phyloP scores from a whole-genome alignment of 441 rosid genomes.

The Isatis lusitanica region DNA sequence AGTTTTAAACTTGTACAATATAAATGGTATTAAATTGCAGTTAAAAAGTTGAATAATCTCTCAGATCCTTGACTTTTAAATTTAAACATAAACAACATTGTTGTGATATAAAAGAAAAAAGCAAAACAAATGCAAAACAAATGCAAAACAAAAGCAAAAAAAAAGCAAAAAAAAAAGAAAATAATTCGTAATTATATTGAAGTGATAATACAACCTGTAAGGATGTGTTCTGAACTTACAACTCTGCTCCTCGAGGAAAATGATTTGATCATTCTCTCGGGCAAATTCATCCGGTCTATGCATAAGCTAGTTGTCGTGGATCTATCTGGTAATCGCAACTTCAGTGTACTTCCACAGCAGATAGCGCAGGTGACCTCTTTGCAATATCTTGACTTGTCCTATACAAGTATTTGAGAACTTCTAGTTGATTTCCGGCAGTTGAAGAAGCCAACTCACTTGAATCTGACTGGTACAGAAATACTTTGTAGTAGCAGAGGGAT shows the following conservation, averaged over 20 bases:
- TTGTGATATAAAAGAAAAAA: too few species aligned
- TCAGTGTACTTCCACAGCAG: constrained; percentile 12
- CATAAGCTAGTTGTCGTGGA: constrained; percentile 31
- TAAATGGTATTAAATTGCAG: too few species aligned
- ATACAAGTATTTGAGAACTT: constrained; percentile 5
- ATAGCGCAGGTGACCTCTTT: constrained; percentile 8
- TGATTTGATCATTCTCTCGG: neutral
- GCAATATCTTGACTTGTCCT: constrained; percentile 22
- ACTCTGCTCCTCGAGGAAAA: constrained; percentile 34
- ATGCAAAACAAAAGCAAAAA: too few species aligned
- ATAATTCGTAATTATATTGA: constrained; percentile 26
- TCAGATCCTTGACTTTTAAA: too few species aligned
- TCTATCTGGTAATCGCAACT: neutral
- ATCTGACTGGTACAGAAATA: neutral
- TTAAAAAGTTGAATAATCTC: too few species aligned
- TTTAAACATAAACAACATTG: too few species aligned
- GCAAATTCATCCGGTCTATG: constrained; percentile 33
- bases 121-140: too few species aligned
- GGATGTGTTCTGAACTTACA: constrained; percentile 21
- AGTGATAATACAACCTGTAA: neutral
- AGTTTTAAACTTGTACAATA: too few species aligned
- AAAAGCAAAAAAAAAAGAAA: too few species aligned
- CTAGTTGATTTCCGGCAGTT: constrained; percentile 30
- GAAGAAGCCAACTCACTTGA: constrained; percentile 31
- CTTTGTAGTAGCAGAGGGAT: neutral